phyloP scores from a whole-genome alignment of 306 rosid species.

The Corylus heterophylla region DNA sequence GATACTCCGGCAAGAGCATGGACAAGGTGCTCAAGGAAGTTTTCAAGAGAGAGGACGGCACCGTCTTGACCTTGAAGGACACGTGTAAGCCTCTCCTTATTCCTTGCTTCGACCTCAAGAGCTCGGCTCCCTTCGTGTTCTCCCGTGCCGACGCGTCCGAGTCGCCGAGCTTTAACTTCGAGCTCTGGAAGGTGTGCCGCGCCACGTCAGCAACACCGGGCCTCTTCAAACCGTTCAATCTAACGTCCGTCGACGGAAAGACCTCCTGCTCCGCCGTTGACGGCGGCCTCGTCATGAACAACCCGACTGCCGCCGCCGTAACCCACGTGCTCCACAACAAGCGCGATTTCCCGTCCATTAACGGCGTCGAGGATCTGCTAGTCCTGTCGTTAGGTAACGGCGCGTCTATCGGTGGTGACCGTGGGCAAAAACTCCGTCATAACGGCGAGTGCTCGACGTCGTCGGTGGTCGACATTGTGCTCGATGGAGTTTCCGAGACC shows the following conservation, averaged over 20 bases:
- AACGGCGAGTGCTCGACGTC: slow-evolving; percentile 57
- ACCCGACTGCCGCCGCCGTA: slow-evolving; percentile 91
- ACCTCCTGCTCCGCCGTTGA: slow-evolving; percentile 81
- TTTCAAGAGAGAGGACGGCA: slow-evolving; percentile 51
- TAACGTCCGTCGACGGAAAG: slow-evolving; percentile 78
- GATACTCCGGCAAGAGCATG: slow-evolving; percentile 66
- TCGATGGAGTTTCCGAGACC: slow-evolving; percentile 90
- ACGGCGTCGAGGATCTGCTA: slow-evolving; percentile 78
- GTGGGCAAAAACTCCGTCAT: slow-evolving; percentile 33
- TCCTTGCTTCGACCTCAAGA: slow-evolving; percentile 92
- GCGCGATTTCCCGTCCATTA: slow-evolving; percentile 84
- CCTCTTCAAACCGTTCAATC: slow-evolving; percentile 68
- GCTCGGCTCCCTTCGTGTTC: slow-evolving; percentile 94
- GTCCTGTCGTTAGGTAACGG: slow-evolving; percentile 89
- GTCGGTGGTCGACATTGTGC: slow-evolving; percentile 75
- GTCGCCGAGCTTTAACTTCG: slow-evolving; percentile 90
- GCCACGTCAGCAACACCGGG: slow-evolving; percentile 90
- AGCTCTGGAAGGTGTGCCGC: slow-evolving; percentile 91
- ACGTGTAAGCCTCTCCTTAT: slow-evolving; percentile 84
- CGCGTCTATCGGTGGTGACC: slow-evolving; percentile 22
- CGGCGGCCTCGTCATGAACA: slow-evolving; percentile 97
- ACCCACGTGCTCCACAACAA: slow-evolving; percentile 93
- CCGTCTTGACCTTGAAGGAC: slow-evolving; percentile 67
- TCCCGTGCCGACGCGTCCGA: slow-evolving; percentile 91
- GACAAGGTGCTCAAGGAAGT: slow-evolving; percentile 60